Evolutionary conservation across 2,329 filamentous ascomycete species (phyloP).

Genomic region (Exophiala aquamarina): DNA sequence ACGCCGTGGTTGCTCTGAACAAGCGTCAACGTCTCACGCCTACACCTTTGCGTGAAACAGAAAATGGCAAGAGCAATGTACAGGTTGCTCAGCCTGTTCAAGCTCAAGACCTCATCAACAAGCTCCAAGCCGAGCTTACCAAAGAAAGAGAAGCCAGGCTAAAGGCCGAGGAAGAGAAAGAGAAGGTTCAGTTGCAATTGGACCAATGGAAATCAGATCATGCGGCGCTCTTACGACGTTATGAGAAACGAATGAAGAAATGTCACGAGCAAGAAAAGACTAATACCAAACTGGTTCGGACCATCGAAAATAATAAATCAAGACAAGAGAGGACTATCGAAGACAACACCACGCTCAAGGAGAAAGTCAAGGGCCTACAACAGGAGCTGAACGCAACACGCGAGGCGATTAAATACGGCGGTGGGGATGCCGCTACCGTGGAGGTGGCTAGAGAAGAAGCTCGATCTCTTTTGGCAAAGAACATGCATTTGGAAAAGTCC

Average conservation of each 20-base stretch:
- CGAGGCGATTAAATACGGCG: conserved; percentile 38
- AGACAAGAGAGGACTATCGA: conserved; percentile 37
- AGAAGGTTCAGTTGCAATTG: conserved; percentile 30
- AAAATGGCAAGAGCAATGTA: conserved; percentile 21
- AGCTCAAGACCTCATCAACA: conserved; percentile 31
- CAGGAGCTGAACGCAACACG: conserved; percentile 42
- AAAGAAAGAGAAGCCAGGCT: conserved; percentile 30
- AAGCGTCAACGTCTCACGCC: conserved; percentile 41
- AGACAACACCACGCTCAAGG: conserved; percentile 41
- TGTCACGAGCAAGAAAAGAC: conserved; percentile 39
- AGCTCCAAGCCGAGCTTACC: conserved; percentile 20
- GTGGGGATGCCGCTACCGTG: conserved; percentile 37
- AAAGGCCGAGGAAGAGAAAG: conserved; percentile 33
- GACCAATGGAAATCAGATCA: conserved; percentile 36
- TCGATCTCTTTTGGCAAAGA: conserved; percentile 21
- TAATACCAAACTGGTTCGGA: conserved; percentile 25
- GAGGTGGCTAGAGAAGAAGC: conserved; percentile 41
- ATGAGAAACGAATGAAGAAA: conserved; percentile 40
- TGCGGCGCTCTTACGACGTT: conserved; percentile 43
- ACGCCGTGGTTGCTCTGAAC: conserved; percentile 26
- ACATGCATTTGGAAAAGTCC: conserved; percentile 37
- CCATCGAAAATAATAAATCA: conserved; percentile 34
- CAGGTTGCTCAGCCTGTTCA: conserved; percentile 26
- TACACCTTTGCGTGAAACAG: conserved; percentile 38
- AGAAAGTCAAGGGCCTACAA: conserved; percentile 39